Conservation (phyloP, 2,329 filamentous ascomycete genomes). For the Mycosphaerella arachidis region DNA sequence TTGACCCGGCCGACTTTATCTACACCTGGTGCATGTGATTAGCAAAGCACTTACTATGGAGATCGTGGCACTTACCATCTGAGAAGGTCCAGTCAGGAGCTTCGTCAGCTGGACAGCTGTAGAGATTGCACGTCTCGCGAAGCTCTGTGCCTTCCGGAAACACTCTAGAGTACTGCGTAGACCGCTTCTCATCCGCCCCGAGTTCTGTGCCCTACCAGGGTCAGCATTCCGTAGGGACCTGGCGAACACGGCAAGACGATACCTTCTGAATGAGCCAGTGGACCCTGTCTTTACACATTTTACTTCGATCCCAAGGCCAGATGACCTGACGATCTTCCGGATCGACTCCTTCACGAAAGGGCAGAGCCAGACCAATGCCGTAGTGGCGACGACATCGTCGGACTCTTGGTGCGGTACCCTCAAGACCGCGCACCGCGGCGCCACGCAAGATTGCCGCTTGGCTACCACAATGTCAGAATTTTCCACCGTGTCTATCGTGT, state of each 20-base stretch:
- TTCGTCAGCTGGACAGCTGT: neutral
- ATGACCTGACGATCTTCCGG: neutral
- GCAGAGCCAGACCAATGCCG: constrained; percentile 3
- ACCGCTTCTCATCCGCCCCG: neutral
- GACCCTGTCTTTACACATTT: constrained; percentile 2
- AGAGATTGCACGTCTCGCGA: neutral
- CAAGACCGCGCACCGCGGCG: constrained; percentile 14
- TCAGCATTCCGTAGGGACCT: neutral
- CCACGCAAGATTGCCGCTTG: constrained; percentile 17
- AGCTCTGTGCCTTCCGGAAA: neutral
- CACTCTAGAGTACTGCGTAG: neutral
- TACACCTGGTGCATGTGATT: neutral
- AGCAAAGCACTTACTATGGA: neutral
- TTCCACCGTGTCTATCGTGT: neutral
- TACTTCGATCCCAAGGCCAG: neutral
- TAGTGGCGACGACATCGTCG: constrained; percentile 13
- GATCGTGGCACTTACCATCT: neutral
- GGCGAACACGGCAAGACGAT: neutral
- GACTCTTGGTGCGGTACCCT: constrained; percentile 12
- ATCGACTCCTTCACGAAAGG: constrained; percentile 11
- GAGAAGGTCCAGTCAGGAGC: neutral
- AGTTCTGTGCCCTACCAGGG: neutral
- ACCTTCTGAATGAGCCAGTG: constrained; percentile 2
- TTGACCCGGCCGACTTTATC: neutral
- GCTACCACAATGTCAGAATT: neutral